Evolutionary conservation across 148 eudicot species (phyloP).

Genomic region (Rhododendron williamsianum): DNA sequence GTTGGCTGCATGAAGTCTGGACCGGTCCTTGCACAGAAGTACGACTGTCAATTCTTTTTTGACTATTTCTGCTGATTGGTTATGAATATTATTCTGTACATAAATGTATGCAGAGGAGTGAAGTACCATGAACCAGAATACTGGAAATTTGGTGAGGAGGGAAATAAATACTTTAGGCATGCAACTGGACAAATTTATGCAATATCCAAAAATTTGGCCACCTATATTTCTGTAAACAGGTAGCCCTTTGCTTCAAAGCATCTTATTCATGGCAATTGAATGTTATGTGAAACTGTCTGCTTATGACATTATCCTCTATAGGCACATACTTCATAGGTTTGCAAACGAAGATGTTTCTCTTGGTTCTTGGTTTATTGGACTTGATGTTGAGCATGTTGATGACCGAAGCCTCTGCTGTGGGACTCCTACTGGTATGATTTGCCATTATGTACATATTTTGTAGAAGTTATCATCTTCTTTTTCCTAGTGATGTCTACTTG

Average conservation of each 20-base stretch:
- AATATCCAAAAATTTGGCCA: conserved; percentile 68
- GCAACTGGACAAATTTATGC: conserved; percentile 86
- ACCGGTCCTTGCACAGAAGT: conserved; percentile 67
- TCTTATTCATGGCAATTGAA: not conserved
- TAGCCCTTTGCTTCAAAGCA: conserved; percentile 17
- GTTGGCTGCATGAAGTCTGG: conserved; percentile 87
- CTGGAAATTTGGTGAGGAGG: conserved; percentile 84
- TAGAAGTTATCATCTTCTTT: not conserved
- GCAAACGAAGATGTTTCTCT: conserved; percentile 85
- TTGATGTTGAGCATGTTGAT: conserved; percentile 74
- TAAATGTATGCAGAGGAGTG: conserved; percentile 39
- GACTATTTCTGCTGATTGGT: not conserved
- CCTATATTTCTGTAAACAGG: conserved; percentile 57
- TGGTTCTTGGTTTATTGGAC: conserved; percentile 84
- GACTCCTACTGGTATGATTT: conserved; percentile 54
- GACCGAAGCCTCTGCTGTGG: conserved; percentile 75
- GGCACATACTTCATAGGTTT: conserved; percentile 60
- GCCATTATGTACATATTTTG: not conserved
- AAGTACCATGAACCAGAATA: conserved; percentile 81
- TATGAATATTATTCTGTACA: not conserved
- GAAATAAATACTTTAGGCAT: conserved; percentile 75
- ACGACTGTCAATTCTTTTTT: conserved; percentile 7
- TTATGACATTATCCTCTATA: conserved; percentile 13
- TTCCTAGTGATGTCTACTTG: not conserved
- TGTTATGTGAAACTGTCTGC: not conserved